A percentile compares a stretch with the other conserved stretches of the same genome.
These are phyloP conservation scores for Lyophyllum semitale DNA, from an alignment of 768 basidiomycete species.

Conservation along the genomic window DNA sequence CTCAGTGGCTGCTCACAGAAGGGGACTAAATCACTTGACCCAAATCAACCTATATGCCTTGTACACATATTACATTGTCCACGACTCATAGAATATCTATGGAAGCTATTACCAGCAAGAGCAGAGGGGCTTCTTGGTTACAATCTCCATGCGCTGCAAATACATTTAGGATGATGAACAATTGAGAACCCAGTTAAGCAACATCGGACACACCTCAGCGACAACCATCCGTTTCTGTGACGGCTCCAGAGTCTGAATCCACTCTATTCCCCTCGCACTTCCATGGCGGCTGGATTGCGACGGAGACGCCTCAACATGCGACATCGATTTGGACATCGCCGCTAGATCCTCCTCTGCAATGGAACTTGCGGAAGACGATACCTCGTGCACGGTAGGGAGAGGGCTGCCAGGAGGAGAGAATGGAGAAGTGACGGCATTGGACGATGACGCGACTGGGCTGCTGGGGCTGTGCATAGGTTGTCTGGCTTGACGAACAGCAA, in stretches of 20 bases:
- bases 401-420: slow-evolving; percentile 66
- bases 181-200: neutral
- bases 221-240: slow-evolving; percentile 61
- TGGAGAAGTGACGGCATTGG: slow-evolving; percentile 40
- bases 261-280: slow-evolving; percentile 42
- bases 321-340: slow-evolving; percentile 75
- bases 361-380: slow-evolving; percentile 53
- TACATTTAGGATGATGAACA: neutral
- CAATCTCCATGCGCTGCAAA: slow-evolving; percentile 69
- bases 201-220: slow-evolving; percentile 55
- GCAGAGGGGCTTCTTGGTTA: slow-evolving; percentile 68
- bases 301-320: slow-evolving; percentile 61
- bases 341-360: slow-evolving; percentile 72
- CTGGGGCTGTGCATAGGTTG: slow-evolving; percentile 22
- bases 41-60: slow-evolving; percentile 13
- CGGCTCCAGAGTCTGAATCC: slow-evolving; percentile 43
- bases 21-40: slow-evolving; percentile 49
- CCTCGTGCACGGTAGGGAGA: slow-evolving; percentile 57
- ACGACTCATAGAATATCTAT: slow-evolving; percentile 16
- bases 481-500: slow-evolving; percentile 33
- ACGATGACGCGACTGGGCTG: slow-evolving; percentile 24
- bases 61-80: slow-evolving; percentile 23
- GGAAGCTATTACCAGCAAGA: slow-evolving; percentile 60
- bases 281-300: slow-evolving; percentile 34
- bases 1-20: slow-evolving; percentile 82